These are phyloP conservation scores for Penicillium rolfsii DNA, from an alignment of 2,329 filamentous ascomycete genomes.

Conservation along the genomic window DNA sequence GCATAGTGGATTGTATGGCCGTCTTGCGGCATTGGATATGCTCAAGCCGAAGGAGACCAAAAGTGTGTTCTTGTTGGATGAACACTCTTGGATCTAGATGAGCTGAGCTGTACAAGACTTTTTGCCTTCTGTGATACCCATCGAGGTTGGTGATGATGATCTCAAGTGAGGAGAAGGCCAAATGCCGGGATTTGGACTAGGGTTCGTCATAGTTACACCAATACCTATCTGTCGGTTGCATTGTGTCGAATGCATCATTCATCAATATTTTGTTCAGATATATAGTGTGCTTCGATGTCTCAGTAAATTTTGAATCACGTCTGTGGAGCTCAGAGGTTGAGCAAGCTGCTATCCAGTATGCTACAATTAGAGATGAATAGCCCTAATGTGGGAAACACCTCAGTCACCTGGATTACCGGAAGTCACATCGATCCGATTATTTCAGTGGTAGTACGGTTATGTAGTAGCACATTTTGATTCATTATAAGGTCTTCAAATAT, in stretches of 20 bases:
- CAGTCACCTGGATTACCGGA: not conserved
- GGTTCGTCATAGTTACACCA: not conserved
- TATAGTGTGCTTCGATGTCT: too few relatives aligned
- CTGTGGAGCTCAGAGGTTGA: too few relatives aligned
- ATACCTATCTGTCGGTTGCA: not conserved
- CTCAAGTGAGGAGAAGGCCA: not conserved
- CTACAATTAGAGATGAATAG: too few relatives aligned
- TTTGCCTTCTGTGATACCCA: not conserved
- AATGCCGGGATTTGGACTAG: not conserved
- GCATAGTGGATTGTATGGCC: conserved; percentile 24
- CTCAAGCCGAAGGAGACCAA: conserved; percentile 10
- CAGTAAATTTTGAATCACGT: too few relatives aligned
- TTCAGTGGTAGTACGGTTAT: not conserved
- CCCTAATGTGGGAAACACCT: not conserved
- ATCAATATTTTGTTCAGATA: not conserved
- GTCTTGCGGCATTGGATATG: conserved; percentile 22
- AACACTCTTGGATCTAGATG: conserved; percentile 17
- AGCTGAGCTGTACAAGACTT: not conserved
- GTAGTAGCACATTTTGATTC: not conserved
- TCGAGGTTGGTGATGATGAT: not conserved
- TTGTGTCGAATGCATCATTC: not conserved
- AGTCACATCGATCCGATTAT: conserved; percentile 5
- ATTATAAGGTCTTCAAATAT: not conserved
- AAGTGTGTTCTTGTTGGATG: conserved; percentile 19
- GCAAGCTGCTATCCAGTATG: too few relatives aligned